Conservation (phyloP, 2,329 filamentous ascomycete species). For the Cercospora janseana region DNA sequence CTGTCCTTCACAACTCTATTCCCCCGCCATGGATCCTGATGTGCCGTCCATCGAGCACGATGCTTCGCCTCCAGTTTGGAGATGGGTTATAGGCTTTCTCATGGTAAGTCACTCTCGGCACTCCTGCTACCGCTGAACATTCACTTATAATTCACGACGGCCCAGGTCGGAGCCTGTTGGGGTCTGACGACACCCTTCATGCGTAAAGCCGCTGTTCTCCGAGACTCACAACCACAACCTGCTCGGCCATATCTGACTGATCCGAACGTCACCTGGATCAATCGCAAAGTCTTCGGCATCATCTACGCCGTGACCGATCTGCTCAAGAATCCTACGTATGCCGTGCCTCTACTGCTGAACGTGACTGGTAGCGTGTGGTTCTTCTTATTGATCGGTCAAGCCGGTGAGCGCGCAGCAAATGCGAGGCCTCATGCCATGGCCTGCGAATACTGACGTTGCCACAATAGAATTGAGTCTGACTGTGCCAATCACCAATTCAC, state of each 20-base stretch:
- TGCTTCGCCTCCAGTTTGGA: conserved; percentile 55
- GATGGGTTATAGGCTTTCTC: conserved; percentile 85
- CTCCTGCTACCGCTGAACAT: too few species aligned
- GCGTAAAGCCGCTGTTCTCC: conserved; percentile 71
- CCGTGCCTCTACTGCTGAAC: conserved; percentile 80
- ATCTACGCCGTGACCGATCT: conserved; percentile 77
- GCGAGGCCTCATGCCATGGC: too few species aligned
- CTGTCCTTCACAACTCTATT: not conserved
- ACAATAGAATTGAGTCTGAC: conserved; percentile 79
- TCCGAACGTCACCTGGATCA: conserved; percentile 56
- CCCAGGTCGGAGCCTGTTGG: conserved; percentile 74
- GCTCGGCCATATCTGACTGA: conserved; percentile 49
- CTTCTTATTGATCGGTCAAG: conserved; percentile 87
- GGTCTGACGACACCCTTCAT: conserved; percentile 89
- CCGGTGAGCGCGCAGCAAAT: conserved; percentile 68
- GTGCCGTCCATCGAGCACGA: conserved; percentile 19
- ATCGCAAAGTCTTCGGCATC: conserved; percentile 60
- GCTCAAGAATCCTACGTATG: conserved; percentile 77
- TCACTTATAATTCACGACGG: not conserved
- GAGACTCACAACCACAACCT: conserved; percentile 47
- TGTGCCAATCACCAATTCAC: conserved; percentile 89
- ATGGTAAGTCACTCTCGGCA: conserved; percentile 49
- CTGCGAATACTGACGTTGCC: too few species aligned
- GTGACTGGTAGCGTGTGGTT: conserved; percentile 95
- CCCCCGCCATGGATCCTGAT: conserved; percentile 33